These are phyloP conservation scores for Fragaria ananassa DNA, from an alignment of 306 rosid genomes.

Conservation along the genomic window DNA sequence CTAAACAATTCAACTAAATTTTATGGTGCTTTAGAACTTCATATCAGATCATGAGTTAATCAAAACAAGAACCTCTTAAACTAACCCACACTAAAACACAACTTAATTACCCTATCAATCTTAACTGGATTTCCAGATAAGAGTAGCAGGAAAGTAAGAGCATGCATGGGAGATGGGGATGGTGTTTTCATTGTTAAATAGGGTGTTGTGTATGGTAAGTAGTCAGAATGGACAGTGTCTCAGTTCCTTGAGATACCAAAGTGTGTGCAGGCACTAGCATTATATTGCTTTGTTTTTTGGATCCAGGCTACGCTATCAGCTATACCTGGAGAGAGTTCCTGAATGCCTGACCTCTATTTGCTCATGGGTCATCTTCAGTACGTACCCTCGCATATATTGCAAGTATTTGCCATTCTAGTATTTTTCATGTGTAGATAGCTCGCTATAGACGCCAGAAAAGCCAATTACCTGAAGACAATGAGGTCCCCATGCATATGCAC, in stretches of 20 bases:
- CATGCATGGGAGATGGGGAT: neutral
- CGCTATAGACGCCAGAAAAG: constrained; percentile 4
- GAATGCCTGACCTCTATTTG: neutral
- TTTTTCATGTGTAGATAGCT: neutral
- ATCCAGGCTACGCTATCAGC: neutral
- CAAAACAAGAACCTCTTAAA: neutral
- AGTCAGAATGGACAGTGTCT: neutral
- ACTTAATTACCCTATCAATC: neutral
- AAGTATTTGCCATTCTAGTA: no score
- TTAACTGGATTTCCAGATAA: neutral
- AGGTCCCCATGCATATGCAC: neutral
- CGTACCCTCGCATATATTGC: neutral
- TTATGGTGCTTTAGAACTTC: no score
- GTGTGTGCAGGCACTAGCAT: neutral
- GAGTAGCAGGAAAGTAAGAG: neutral
- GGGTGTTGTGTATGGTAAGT: neutral
- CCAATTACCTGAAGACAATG: neutral
- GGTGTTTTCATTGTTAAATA: neutral
- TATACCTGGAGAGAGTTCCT: neutral
- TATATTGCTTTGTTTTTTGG: neutral
- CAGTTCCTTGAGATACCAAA: neutral
- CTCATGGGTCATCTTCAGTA: neutral
- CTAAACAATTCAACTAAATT: no score
- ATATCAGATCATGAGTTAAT: neutral
- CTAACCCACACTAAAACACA: neutral